Conservation (phyloP, 495 filamentous ascomycete genomes). For the Neurospora pannonica region DNA sequence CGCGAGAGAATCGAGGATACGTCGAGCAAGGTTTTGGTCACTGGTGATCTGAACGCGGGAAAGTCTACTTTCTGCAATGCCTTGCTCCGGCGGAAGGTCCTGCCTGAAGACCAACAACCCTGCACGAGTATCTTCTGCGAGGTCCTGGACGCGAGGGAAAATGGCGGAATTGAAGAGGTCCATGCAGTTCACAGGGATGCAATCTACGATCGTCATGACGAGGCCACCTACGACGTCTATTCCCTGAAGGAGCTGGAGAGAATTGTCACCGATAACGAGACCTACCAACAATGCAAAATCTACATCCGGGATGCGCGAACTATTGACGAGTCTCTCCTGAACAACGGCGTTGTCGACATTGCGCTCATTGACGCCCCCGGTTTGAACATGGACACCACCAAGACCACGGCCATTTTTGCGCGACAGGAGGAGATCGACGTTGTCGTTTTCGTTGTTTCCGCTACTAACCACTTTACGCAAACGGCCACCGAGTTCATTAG, state of each 20-base stretch:
- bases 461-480: slow-evolving; percentile 93
- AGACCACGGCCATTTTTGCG: slow-evolving; percentile 94
- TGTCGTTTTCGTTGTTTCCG: slow-evolving; percentile 95
- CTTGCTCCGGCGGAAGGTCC: slow-evolving; percentile 76
- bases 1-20: slow-evolving; percentile 95
- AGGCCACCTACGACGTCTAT: slow-evolving; percentile 86
- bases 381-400: slow-evolving; percentile 87
- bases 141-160: slow-evolving; percentile 85
- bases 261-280: slow-evolving; percentile 77
- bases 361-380: slow-evolving; percentile 95
- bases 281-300: slow-evolving; percentile 90
- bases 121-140: slow-evolving; percentile 99
- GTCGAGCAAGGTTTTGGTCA: slow-evolving; percentile 95
- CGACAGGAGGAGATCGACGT: slow-evolving; percentile 98
- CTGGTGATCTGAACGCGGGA: slow-evolving; percentile 92
- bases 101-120: slow-evolving; percentile 97
- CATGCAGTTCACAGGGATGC: slow-evolving; percentile 81
- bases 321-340: slow-evolving; percentile 88
- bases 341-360: slow-evolving; percentile 97
- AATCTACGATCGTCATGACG: slow-evolving; percentile 79
- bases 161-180: slow-evolving; percentile 83
- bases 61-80: slow-evolving; percentile 99
- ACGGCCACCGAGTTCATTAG: slow-evolving; percentile 95
- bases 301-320: slow-evolving; percentile 87
- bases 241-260: slow-evolving; percentile 67